Percentiles rank a stretch among this genome's conserved stretches.
Evolutionary conservation across 805 yeast species (phyloP).

Genomic region (Komagataella pseudopastoris): DNA sequence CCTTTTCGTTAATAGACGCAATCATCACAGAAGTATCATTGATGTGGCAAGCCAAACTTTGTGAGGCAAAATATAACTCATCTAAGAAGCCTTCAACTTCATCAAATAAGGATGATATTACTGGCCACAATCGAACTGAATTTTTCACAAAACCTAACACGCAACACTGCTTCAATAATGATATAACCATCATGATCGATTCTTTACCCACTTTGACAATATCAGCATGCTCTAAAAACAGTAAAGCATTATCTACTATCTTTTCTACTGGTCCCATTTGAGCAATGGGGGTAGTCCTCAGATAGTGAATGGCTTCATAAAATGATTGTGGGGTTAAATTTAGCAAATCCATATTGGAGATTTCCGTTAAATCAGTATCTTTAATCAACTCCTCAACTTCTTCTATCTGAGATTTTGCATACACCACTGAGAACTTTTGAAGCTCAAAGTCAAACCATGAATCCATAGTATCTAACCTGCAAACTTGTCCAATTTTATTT

Average conservation of each 20-base stretch:
- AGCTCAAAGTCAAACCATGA: constrained; percentile 10
- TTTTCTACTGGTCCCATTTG: background rate
- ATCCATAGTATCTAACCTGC: background rate
- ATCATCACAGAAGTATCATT: background rate
- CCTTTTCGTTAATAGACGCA: background rate
- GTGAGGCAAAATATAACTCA: background rate
- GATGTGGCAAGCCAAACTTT: background rate
- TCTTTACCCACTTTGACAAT: background rate
- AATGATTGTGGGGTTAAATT: background rate
- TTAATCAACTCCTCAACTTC: constrained; percentile 5
- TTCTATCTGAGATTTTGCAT: background rate
- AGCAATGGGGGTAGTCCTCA: background rate
- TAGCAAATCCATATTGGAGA: background rate
- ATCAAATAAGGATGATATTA: background rate
- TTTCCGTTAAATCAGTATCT: background rate
- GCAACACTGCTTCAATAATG: background rate
- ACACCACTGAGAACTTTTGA: constrained; percentile 3
- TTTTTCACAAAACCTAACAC: background rate
- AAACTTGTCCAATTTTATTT: constrained; percentile 2
- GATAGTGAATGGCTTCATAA: background rate
- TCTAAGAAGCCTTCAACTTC: background rate
- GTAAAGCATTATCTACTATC: background rate
- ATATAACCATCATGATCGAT: background rate
- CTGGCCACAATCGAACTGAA: background rate
- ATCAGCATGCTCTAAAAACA: background rate